phyloP scores from a whole-genome alignment of 176 grass and related monocot genomes.

The Triticum monococcum region DNA sequence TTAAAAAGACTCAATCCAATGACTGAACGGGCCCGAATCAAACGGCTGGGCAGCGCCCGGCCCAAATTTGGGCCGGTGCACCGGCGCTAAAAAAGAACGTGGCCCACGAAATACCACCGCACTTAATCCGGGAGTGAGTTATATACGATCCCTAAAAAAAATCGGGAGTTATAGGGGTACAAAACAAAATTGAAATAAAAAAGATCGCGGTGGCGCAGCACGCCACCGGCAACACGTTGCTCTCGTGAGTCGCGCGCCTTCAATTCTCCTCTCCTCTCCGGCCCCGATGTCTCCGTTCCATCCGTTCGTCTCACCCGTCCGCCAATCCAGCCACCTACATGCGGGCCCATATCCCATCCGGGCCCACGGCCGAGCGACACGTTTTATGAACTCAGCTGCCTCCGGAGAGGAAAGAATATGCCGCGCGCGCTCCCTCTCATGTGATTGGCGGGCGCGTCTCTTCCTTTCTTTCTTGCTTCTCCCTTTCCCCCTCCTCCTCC shows the following conservation, averaged over 20 bases:
- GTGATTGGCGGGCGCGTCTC: slow-evolving; percentile 9
- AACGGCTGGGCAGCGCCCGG: too few species aligned
- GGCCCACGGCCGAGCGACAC: not conserved
- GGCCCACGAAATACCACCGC: too few species aligned
- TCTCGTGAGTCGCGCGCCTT: not conserved
- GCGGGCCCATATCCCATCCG: not conserved
- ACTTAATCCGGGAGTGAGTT: too few species aligned
- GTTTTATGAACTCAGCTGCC: not conserved
- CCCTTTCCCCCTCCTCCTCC: not conserved
- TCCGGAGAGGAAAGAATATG: not conserved
- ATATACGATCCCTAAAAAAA: too few species aligned
- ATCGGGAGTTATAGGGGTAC: too few species aligned
- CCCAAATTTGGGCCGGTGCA: too few species aligned
- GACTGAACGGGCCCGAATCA: too few species aligned
- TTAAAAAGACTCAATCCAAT: too few species aligned
- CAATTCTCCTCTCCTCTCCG: not conserved
- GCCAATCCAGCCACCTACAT: not conserved
- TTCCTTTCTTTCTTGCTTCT: not conserved
- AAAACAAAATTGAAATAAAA: too few species aligned
- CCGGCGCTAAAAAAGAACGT: too few species aligned
- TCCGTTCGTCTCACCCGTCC: not conserved
- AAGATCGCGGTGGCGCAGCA: not conserved
- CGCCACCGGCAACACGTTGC: not conserved
- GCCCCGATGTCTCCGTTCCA: not conserved
- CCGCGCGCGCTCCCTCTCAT: not conserved